Percentiles rank a stretch among this genome's conserved stretches.
Evolutionary conservation across 305 asterid species (phyloP).

Genomic region (Salvia sclarea): DNA sequence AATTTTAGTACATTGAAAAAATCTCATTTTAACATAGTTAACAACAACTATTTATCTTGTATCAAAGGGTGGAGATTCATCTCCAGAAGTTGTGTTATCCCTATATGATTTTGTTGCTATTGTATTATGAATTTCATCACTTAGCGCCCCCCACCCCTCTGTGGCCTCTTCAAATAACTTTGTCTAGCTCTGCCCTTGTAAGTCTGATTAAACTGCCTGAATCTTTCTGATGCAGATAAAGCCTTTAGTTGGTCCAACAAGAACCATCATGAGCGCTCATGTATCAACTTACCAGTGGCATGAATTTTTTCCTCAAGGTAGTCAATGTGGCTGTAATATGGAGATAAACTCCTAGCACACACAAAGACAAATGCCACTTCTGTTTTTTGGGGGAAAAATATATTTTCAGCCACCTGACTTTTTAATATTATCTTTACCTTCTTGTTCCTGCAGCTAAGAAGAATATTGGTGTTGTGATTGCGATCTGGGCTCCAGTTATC

Average conservation of each 20-base stretch:
- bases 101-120: no score
- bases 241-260: slow-evolving; percentile 90
- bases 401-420: slow-evolving; percentile 2
- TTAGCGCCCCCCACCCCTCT: no score
- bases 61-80: no score
- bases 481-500: slow-evolving; percentile 98
- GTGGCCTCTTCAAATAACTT: neutral
- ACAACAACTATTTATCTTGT: no score
- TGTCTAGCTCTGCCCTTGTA: neutral
- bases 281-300: slow-evolving; percentile 81
- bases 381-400: neutral
- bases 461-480: slow-evolving; percentile 90
- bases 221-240: slow-evolving; percentile 56
- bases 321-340: slow-evolving; percentile 23
- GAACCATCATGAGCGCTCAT: slow-evolving; percentile 74
- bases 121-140: no score
- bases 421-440: slow-evolving; percentile 23
- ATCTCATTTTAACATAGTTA: no score
- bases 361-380: neutral
- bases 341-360: slow-evolving; percentile 9
- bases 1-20: neutral
- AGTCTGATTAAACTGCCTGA: slow-evolving; percentile 18
- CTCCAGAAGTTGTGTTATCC: no score
- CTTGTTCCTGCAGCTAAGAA: slow-evolving; percentile 72
- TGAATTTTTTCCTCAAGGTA: slow-evolving; percentile 96